Conservation (phyloP, 306 rosid species). For the Purshia tridentata region DNA sequence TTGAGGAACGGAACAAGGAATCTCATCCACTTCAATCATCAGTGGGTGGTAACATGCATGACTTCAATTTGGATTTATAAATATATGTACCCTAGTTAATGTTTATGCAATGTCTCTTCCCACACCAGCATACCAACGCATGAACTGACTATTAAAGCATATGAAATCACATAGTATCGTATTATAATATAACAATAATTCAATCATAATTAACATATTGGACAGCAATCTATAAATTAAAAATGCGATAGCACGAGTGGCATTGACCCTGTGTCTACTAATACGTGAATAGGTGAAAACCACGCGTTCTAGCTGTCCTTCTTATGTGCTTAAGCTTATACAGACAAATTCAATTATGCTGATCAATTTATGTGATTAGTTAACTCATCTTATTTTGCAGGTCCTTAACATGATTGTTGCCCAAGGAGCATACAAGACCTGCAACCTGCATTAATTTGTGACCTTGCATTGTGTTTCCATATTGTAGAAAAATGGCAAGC, state of each 20-base stretch:
- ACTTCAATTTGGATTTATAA: conserved; percentile 23
- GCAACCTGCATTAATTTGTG: not conserved
- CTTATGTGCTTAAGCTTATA: not conserved
- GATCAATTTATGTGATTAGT: not conserved
- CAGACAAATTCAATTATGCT: not conserved
- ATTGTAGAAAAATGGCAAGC: not conserved
- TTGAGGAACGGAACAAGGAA: conserved; percentile 29
- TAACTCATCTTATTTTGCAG: not conserved
- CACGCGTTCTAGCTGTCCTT: not conserved
- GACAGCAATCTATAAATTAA: not conserved
- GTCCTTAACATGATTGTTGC: conserved; percentile 4
- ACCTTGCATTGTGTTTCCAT: not conserved
- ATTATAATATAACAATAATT: not conserved
- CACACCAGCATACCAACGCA: conserved; percentile 28
- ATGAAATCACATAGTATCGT: not conserved
- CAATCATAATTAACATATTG: not conserved
- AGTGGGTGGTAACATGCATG: conserved; percentile 8
- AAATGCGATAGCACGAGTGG: not conserved
- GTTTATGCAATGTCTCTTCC: conserved; percentile 23
- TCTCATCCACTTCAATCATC: conserved; percentile 21
- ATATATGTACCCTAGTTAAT: conserved; percentile 13
- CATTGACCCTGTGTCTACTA: not conserved
- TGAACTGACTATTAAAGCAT: not conserved
- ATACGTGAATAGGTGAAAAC: not conserved
- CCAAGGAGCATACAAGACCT: not conserved